phyloP scores from a whole-genome alignment of 2,329 filamentous ascomycete genomes.

The Aspergillus neoniger region DNA sequence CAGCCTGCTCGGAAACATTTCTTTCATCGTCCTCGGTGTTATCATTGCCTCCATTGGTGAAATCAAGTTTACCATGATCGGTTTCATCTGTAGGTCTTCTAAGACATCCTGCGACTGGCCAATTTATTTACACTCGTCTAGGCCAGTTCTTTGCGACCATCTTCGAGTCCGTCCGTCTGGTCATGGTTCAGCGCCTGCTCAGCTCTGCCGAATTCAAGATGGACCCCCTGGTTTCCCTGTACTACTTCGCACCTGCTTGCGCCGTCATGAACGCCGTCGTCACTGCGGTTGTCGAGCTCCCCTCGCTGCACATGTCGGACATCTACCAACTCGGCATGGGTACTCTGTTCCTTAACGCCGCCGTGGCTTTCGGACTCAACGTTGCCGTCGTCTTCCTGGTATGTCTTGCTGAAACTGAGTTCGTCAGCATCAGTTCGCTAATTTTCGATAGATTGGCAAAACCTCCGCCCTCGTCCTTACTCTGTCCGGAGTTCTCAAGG shows the following conservation, averaged over 20 bases:
- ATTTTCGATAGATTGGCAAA: slow-evolving; percentile 68
- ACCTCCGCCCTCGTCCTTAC: slow-evolving; percentile 81
- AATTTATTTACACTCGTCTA: slow-evolving; percentile 60
- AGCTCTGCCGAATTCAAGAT: slow-evolving; percentile 76
- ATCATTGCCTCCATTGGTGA: slow-evolving; percentile 91
- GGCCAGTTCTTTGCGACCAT: slow-evolving; percentile 73
- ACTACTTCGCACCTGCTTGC: slow-evolving; percentile 83
- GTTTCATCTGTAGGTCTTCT: slow-evolving; percentile 63
- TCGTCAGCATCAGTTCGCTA: slow-evolving; percentile 9
- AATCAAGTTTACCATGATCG: slow-evolving; percentile 74
- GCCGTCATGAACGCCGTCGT: slow-evolving; percentile 73
- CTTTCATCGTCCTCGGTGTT: slow-evolving; percentile 89
- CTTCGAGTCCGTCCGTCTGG: slow-evolving; percentile 75
- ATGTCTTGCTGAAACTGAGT: slow-evolving; percentile 37
- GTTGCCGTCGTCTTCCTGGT: slow-evolving; percentile 79
- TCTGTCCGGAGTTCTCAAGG: slow-evolving; percentile 78
- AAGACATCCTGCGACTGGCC: slow-evolving; percentile 24
- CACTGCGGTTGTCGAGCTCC: slow-evolving; percentile 65
- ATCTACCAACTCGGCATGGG: slow-evolving; percentile 66
- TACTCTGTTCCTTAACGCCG: slow-evolving; percentile 69
- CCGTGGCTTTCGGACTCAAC: slow-evolving; percentile 75
- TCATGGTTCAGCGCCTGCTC: slow-evolving; percentile 80
- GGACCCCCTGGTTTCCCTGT: slow-evolving; percentile 82
- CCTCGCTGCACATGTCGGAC: slow-evolving; percentile 69
- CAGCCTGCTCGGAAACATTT: slow-evolving; percentile 86